Percentiles rank a stretch among this genome's conserved stretches.
These are phyloP conservation scores for Kodamaea fungicola DNA, from an alignment of 1,139 yeast genomes.

Conservation along the genomic window DNA sequence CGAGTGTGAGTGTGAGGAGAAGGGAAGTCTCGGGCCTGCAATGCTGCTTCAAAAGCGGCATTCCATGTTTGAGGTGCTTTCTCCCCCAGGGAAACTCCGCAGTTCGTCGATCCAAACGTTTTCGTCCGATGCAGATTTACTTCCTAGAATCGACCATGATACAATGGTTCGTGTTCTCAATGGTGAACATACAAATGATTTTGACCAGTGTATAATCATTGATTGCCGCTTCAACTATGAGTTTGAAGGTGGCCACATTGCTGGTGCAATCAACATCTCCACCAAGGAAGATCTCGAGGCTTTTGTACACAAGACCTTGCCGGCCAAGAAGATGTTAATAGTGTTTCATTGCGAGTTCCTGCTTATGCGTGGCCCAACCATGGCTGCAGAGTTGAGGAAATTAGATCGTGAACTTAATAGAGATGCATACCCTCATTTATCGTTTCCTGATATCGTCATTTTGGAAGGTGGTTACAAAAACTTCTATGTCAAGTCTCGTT, in stretches of 20 bases:
- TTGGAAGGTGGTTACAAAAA: conserved; percentile 88
- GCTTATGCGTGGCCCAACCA: conserved; percentile 85
- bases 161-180: conserved; percentile 63
- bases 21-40: not conserved
- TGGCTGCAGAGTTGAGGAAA: conserved; percentile 83
- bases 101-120: conserved; percentile 43
- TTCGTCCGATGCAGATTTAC: conserved; percentile 55
- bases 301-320: conserved; percentile 24
- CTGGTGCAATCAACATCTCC: conserved; percentile 74
- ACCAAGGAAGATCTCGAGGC: conserved; percentile 66
- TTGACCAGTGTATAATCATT: conserved; percentile 60
- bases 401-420: conserved; percentile 75
- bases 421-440: conserved; percentile 72
- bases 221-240: conserved; percentile 95
- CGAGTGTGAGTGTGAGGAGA: not conserved
- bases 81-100: not conserved
- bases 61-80: not conserved
- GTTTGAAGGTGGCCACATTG: conserved; percentile 87
- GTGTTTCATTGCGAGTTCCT: conserved; percentile 95
- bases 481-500: conserved; percentile 57
- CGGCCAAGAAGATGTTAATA: conserved; percentile 42
- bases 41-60: not conserved
- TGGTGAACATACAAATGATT: conserved; percentile 51
- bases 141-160: conserved; percentile 69
- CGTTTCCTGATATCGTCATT: conserved; percentile 84